Percentiles rank a stretch among this genome's conserved stretches.
These are phyloP conservation scores for Tuber melanosporum DNA, from an alignment of 495 filamentous ascomycete genomes.

Conservation along the genomic window DNA sequence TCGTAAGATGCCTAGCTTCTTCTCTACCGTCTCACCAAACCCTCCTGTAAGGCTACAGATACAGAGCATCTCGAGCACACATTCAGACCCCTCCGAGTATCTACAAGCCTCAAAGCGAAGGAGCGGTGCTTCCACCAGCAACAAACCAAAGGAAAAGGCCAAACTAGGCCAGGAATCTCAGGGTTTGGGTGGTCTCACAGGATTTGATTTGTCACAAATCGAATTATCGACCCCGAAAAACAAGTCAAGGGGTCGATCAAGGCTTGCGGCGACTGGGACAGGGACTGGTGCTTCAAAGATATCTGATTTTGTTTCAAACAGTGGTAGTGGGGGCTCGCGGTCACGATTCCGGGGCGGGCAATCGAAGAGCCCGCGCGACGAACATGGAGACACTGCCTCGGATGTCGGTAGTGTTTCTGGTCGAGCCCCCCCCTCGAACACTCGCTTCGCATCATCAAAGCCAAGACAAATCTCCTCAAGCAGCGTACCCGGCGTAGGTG, in stretches of 20 bases:
- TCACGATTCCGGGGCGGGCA: constrained; percentile 32
- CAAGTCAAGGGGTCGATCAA: constrained; percentile 14
- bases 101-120: constrained; percentile 16
- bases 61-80: constrained; percentile 20
- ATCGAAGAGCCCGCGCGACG: constrained; percentile 21
- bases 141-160: constrained; percentile 29
- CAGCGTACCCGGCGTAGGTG: constrained; percentile 10
- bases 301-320: constrained; percentile 37
- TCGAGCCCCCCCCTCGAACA: constrained; percentile 14
- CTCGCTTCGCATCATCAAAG: constrained; percentile 25
- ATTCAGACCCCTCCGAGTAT: constrained; percentile 29
- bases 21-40: constrained; percentile 13
- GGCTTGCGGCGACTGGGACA: constrained; percentile 9
- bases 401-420: constrained; percentile 20
- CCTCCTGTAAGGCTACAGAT: constrained; percentile 12
- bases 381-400: constrained; percentile 27
- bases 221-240: constrained; percentile 31
- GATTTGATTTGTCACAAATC: constrained; percentile 31
- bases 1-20: constrained; percentile 14
- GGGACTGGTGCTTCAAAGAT: constrained; percentile 32
- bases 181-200: constrained; percentile 25
- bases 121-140: constrained; percentile 3
- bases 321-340: constrained; percentile 35
- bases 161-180: constrained; percentile 8
- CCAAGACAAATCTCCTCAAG: constrained; percentile 12